These are phyloP conservation scores for Exophiala sp. DNA, from an alignment of 2,329 filamentous ascomycete species.

Conservation along the genomic window DNA sequence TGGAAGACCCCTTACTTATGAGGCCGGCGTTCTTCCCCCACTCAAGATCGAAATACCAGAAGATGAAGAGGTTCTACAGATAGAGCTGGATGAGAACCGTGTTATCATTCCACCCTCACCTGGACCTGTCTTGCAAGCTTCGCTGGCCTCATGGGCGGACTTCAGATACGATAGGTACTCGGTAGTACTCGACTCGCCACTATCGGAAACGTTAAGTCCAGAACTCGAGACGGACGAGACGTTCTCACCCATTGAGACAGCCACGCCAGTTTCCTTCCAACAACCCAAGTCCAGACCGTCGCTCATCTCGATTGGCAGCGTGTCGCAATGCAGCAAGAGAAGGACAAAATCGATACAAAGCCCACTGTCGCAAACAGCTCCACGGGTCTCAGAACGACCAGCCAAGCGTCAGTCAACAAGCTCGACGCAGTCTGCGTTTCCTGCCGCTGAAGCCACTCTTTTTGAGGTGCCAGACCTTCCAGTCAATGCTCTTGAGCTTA, in stretches of 20 bases:
- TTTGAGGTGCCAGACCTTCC: conserved; percentile 23
- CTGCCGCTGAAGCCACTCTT: conserved; percentile 21
- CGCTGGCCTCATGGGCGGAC: conserved; percentile 22
- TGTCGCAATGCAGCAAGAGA: conserved; percentile 11
- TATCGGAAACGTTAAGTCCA: conserved; percentile 12
- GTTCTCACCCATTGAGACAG: conserved; percentile 25
- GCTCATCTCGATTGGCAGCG: conserved; percentile 25
- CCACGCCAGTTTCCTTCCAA: conserved; percentile 24
- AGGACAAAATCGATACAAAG: conserved; percentile 16
- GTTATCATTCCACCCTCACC: conserved; percentile 17
- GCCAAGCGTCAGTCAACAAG: conserved; percentile 16
- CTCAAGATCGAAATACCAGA: conserved; percentile 19
- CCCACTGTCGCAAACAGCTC: conserved; percentile 8
- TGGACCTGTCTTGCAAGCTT: conserved; percentile 18
- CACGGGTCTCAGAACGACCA: conserved; percentile 9
- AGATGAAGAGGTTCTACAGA: conserved; percentile 7
- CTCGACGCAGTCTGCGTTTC: conserved; percentile 16
- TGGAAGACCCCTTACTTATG: background rate
- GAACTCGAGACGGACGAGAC: conserved; percentile 18
- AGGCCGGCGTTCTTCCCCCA: background rate
- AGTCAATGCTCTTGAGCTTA: conserved; percentile 23
- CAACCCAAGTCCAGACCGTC: conserved; percentile 24
- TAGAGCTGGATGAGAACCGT: conserved; percentile 10
- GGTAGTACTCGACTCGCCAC: conserved; percentile 14
- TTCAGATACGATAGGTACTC: conserved; percentile 26